Conservation (phyloP, 2,329 filamentous ascomycete species). For the Moelleriella libera region DNA sequence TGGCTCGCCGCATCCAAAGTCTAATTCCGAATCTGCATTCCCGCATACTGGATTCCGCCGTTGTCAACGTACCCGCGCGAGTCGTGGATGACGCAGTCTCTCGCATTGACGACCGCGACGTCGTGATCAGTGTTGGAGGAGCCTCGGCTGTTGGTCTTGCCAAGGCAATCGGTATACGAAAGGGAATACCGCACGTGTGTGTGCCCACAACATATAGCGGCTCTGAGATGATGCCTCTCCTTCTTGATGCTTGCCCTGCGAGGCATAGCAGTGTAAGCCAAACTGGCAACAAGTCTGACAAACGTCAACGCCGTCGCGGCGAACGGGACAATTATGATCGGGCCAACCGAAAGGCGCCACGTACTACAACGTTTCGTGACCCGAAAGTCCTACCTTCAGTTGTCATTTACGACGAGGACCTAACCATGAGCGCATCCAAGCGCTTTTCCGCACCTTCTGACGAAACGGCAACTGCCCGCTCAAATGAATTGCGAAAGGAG, state of each 20-base stretch:
- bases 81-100: slow-evolving; percentile 14
- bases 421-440: slow-evolving; percentile 14
- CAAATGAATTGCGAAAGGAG: slow-evolving; percentile 6
- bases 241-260: slow-evolving; percentile 6
- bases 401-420: slow-evolving; percentile 23
- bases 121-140: slow-evolving; percentile 46
- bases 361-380: slow-evolving; percentile 8
- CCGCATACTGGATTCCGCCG: slow-evolving; percentile 18
- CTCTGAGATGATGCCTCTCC: slow-evolving; percentile 38
- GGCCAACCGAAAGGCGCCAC: slow-evolving; percentile 3
- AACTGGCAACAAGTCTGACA: slow-evolving; percentile 2
- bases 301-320: background rate
- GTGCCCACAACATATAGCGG: slow-evolving; percentile 46
- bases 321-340: background rate
- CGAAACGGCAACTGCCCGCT: slow-evolving; percentile 7
- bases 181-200: slow-evolving; percentile 40
- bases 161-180: slow-evolving; percentile 36
- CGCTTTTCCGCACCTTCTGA: slow-evolving; percentile 15
- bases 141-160: slow-evolving; percentile 47
- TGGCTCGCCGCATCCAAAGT: slow-evolving; percentile 18
- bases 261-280: slow-evolving; percentile 6
- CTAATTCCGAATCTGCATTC: slow-evolving; percentile 18
- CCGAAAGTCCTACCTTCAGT: slow-evolving; percentile 13
- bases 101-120: slow-evolving; percentile 29
- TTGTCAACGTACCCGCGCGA: slow-evolving; percentile 13